Conservation (phyloP, 306 rosid genomes). For the Hylodesmum podocarpum region DNA sequence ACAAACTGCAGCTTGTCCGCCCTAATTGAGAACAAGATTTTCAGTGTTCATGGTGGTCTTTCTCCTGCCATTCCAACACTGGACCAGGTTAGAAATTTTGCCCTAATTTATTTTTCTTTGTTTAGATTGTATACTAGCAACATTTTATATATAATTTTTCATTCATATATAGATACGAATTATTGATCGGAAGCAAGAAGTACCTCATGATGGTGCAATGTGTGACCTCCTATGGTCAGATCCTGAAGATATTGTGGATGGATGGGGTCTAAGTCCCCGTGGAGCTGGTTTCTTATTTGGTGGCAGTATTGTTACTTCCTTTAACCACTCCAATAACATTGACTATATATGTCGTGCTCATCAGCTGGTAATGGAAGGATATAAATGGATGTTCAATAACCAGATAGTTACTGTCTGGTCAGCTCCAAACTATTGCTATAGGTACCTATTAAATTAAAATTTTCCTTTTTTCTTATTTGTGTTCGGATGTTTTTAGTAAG, state of each 20-base stretch:
- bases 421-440: constrained; percentile 98
- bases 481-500: constrained; percentile 23
- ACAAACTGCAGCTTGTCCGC: constrained; percentile 79
- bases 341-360: constrained; percentile 99
- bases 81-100: constrained; percentile 72
- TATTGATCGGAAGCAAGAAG: constrained; percentile 99
- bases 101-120: constrained; percentile 16
- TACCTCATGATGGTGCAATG: constrained; percentile 99
- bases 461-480: background rate
- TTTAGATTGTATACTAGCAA: constrained; percentile 3
- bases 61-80: constrained; percentile 94
- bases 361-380: constrained; percentile 99
- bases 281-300: constrained; percentile 99
- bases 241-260: constrained; percentile 97
- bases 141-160: background rate
- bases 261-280: constrained; percentile 99
- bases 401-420: constrained; percentile 99
- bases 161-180: constrained; percentile 66
- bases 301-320: constrained; percentile 82
- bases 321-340: constrained; percentile 91
- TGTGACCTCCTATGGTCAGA: constrained; percentile 99
- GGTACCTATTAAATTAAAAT: constrained; percentile 46
- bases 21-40: constrained; percentile 89
- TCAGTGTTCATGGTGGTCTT: constrained; percentile 97
- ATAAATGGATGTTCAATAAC: constrained; percentile 97